Evolutionary conservation across 345 rosid species (phyloP).

Genomic region (Viola odorata): DNA sequence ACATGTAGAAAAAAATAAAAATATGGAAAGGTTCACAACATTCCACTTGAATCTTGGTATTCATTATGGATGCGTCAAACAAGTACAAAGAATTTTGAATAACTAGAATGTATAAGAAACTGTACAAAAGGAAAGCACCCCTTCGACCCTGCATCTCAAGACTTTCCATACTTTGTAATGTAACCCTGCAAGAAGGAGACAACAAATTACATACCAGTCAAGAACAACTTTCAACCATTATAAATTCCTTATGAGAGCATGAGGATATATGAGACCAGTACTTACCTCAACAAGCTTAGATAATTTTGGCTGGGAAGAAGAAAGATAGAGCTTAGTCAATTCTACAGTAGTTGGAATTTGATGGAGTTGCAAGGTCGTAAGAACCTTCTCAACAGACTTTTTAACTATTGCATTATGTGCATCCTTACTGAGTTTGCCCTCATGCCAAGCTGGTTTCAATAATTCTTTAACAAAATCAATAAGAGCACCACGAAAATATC

Average conservation of each 20-base stretch:
- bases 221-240: constrained; percentile 6
- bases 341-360: constrained; percentile 53
- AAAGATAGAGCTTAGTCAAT: constrained; percentile 55
- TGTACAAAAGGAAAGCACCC: constrained; percentile 27
- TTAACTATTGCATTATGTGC: constrained; percentile 71
- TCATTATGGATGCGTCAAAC: not conserved
- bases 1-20: constrained; percentile 6
- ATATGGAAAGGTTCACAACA: constrained; percentile 13
- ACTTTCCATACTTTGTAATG: constrained; percentile 56
- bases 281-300: constrained; percentile 82
- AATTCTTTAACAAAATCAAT: constrained; percentile 61
- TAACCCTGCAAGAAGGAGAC: constrained; percentile 62
- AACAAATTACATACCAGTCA: constrained; percentile 19
- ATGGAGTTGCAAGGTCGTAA: constrained; percentile 47
- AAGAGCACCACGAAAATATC: constrained; percentile 56
- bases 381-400: constrained; percentile 68
- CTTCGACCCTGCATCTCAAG: constrained; percentile 34
- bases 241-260: constrained; percentile 11
- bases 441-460: constrained; percentile 80
- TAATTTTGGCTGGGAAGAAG: constrained; percentile 45
- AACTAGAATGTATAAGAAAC: constrained; percentile 12
- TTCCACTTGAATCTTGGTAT: constrained; percentile 18
- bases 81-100: too few relatives aligned
- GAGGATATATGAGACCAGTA: not conserved
- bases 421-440: constrained; percentile 76